These are phyloP conservation scores for Trichophyton schoenleinii DNA, from an alignment of 2,329 filamentous ascomycete species.

Conservation along the genomic window DNA sequence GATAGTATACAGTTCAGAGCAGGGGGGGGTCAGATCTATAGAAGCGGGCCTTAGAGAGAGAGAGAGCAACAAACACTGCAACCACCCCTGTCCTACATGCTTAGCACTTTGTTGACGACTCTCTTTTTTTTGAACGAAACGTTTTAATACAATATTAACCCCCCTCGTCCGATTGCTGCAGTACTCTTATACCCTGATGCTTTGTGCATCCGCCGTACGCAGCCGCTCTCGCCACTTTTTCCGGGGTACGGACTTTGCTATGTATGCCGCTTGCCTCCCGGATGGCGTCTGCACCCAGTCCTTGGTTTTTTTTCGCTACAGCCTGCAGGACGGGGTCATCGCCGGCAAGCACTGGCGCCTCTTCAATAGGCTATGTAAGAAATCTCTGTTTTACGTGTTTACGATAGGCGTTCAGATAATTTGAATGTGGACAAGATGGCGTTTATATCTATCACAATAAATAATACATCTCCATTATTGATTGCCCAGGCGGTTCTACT, in stretches of 20 bases:
- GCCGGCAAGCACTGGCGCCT: background rate
- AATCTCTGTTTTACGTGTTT: background rate
- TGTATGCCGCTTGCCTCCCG: background rate
- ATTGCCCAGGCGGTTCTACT: too few relatives aligned
- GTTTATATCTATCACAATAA: background rate
- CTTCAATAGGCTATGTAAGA: background rate
- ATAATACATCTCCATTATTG: background rate
- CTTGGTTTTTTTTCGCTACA: background rate
- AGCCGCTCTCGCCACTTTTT: background rate
- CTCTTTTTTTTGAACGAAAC: background rate
- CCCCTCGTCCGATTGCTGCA: background rate
- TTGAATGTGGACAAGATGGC: background rate
- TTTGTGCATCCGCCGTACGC: background rate
- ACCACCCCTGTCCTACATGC: background rate
- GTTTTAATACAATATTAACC: background rate
- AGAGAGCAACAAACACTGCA: background rate
- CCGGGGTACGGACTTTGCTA: background rate
- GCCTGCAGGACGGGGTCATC: too few relatives aligned
- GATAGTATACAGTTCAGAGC: conserved; percentile 52
- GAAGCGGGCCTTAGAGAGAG: conserved; percentile 23
- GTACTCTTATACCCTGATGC: background rate
- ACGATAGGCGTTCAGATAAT: background rate
- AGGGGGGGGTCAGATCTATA: conserved; percentile 38
- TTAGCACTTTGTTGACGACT: background rate
- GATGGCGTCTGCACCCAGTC: background rate